Evolutionary conservation across 1,284 basidiomycete genomes (phyloP).

Genomic region (Entoloma clypeatum): DNA sequence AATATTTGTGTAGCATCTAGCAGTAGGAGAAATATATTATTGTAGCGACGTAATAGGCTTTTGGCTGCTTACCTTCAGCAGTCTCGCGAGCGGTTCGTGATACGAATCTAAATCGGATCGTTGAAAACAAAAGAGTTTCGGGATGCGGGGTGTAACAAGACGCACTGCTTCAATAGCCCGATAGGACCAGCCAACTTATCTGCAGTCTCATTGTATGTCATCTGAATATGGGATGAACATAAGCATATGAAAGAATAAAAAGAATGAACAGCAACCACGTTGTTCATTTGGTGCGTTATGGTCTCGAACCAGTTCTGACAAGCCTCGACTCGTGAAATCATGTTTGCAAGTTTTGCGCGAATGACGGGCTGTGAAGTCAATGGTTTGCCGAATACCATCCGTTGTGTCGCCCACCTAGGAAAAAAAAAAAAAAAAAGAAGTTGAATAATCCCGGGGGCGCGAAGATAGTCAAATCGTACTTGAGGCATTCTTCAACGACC

Average conservation of each 20-base stretch:
- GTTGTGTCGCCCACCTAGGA: conserved; percentile 75
- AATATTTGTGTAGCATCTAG: conserved; percentile 60
- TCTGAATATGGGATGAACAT: conserved; percentile 36
- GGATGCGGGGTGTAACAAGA: neutral
- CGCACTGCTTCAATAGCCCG: conserved; percentile 67
- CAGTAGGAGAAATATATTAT: neutral
- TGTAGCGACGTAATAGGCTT: neutral
- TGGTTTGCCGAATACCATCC: conserved; percentile 87
- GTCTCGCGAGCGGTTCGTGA: conserved; percentile 67
- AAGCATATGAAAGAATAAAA: conserved; percentile 1
- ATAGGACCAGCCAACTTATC: conserved; percentile 72
- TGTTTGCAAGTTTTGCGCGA: conserved; percentile 79
- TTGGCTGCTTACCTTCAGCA: conserved; percentile 45
- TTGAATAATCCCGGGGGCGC: neutral
- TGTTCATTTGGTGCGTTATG: conserved; percentile 90
- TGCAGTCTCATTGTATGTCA: conserved; percentile 79
- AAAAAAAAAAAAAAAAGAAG: conserved; percentile 1
- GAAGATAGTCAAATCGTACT: conserved; percentile 38
- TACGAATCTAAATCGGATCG: conserved; percentile 46
- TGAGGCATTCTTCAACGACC: conserved; percentile 76
- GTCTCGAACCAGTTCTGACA: conserved; percentile 89
- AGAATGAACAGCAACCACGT: conserved; percentile 45
- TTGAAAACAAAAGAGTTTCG: neutral
- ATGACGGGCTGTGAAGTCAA: conserved; percentile 89
- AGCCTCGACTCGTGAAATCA: conserved; percentile 89